These are phyloP conservation scores for Dichomitus squalens DNA, from an alignment of 1,284 basidiomycete species.

Conservation along the genomic window DNA sequence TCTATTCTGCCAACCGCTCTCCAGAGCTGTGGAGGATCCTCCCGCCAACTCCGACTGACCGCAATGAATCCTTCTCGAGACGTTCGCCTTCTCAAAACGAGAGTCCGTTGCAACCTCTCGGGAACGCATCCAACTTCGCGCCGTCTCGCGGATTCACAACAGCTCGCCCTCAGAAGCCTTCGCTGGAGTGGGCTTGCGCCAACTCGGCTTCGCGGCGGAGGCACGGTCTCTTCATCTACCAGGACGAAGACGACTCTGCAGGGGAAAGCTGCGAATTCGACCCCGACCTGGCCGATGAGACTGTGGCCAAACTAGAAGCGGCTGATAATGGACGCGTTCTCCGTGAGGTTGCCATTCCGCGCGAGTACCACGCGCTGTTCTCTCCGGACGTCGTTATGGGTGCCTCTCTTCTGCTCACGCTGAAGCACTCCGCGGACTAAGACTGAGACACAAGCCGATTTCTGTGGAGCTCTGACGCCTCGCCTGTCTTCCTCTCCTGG, in stretches of 20 bases:
- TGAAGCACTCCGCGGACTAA: constrained; percentile 38
- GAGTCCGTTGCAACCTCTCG: not conserved
- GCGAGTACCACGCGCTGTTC: constrained; percentile 28
- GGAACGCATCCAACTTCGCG: not conserved
- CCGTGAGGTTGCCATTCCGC: constrained; percentile 23
- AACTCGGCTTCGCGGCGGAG: constrained; percentile 39
- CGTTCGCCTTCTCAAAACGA: not conserved
- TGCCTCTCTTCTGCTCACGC: constrained; percentile 41
- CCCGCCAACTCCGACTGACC: constrained; percentile 21
- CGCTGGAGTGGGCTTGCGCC: constrained; percentile 52
- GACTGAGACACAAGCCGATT: not conserved
- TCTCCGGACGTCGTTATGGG: constrained; percentile 42
- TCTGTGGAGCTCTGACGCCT: not conserved
- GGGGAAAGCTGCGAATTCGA: constrained; percentile 20
- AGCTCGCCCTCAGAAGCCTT: constrained; percentile 22
- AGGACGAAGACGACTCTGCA: constrained; percentile 23
- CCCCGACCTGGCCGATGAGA: constrained; percentile 1
- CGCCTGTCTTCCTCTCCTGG: not conserved
- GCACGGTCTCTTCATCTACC: constrained; percentile 21
- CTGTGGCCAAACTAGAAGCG: not conserved
- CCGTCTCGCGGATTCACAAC: not conserved
- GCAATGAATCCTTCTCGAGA: not conserved
- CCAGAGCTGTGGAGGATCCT: constrained; percentile 28
- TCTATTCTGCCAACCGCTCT: constrained; percentile 2
- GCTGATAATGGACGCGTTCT: not conserved